Evolutionary conservation across 2,329 filamentous ascomycete species (phyloP).

Genomic region (Xylariaceae sp.): DNA sequence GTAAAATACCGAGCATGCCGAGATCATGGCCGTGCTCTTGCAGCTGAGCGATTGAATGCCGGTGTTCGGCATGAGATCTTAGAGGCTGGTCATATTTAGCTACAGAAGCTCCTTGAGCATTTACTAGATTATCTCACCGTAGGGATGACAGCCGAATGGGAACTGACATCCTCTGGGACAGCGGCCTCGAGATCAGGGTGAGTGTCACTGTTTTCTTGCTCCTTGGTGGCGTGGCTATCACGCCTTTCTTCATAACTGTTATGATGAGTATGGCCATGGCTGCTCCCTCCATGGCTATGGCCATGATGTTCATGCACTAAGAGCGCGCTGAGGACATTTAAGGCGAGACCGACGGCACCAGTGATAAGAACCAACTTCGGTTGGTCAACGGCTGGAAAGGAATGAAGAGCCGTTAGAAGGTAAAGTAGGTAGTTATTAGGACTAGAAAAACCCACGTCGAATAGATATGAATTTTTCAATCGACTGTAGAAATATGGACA

Average conservation of each 20-base stretch:
- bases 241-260: constrained; percentile 17
- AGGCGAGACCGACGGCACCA: constrained; percentile 59
- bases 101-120: no score
- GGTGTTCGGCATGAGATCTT: constrained; percentile 45
- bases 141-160: constrained; percentile 22
- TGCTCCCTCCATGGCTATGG: constrained; percentile 25
- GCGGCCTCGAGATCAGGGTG: constrained; percentile 28
- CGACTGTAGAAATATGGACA: constrained; percentile 70
- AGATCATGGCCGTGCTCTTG: constrained; percentile 51
- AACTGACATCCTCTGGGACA: constrained; percentile 17
- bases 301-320: constrained; percentile 58
- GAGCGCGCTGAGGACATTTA: constrained; percentile 64
- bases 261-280: constrained; percentile 38
- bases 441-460: constrained; percentile 38
- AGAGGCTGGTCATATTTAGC: constrained; percentile 23
- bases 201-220: constrained; percentile 25
- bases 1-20: constrained; percentile 66
- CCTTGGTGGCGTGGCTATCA: no score
- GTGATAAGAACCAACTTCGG: constrained; percentile 66
- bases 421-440: background rate
- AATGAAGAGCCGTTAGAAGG: constrained; percentile 5
- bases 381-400: constrained; percentile 53
- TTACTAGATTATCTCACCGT: no score
- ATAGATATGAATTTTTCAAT: constrained; percentile 65
- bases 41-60: constrained; percentile 36